Evolutionary conservation across 768 basidiomycete genomes (phyloP).

Genomic region (Tubosaeta brunneosetosa): DNA sequence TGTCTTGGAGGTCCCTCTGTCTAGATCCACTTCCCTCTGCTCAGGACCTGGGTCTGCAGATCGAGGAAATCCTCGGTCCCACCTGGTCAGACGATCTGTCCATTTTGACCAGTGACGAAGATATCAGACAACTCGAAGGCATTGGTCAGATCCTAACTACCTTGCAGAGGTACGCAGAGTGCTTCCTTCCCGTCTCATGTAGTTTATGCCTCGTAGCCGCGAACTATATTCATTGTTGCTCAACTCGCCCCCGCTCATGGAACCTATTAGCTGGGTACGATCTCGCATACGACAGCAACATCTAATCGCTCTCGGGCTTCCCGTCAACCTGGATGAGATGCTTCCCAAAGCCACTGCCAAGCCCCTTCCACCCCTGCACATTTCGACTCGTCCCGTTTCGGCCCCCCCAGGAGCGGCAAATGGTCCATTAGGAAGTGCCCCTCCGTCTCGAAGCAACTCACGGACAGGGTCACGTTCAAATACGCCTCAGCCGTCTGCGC

Average conservation of each 20-base stretch:
- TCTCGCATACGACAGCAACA: slow-evolving; percentile 89
- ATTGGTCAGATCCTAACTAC: slow-evolving; percentile 73
- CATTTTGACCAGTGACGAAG: slow-evolving; percentile 59
- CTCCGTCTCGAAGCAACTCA: slow-evolving; percentile 39
- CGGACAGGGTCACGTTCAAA: slow-evolving; percentile 48
- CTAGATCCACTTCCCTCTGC: slow-evolving; percentile 62
- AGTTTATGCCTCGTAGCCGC: slow-evolving; percentile 48
- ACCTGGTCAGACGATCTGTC: slow-evolving; percentile 58
- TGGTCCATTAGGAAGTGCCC: slow-evolving; percentile 25
- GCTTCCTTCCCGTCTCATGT: slow-evolving; percentile 19
- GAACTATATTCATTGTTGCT: slow-evolving; percentile 70
- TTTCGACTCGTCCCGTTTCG: slow-evolving; percentile 77
- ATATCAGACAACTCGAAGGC: slow-evolving; percentile 76
- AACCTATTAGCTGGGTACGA: slow-evolving; percentile 92
- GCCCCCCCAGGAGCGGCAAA: slow-evolving; percentile 66
- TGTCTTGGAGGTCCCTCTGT: slow-evolving; percentile 59
- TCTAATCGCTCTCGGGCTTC: slow-evolving; percentile 86
- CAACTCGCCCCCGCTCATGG: slow-evolving; percentile 66
- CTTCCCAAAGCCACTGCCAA: slow-evolving; percentile 62
- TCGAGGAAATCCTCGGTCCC: slow-evolving; percentile 62
- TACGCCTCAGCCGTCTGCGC: slow-evolving; percentile 41
- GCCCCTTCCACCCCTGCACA: slow-evolving; percentile 73
- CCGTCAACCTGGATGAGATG: slow-evolving; percentile 93
- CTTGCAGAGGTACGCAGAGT: slow-evolving; percentile 57
- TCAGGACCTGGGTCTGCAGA: slow-evolving; percentile 52